Base-by-base conservation (phyloP, 768 basidiomycete genomes). In the Butyriboletus loyo region DNA sequence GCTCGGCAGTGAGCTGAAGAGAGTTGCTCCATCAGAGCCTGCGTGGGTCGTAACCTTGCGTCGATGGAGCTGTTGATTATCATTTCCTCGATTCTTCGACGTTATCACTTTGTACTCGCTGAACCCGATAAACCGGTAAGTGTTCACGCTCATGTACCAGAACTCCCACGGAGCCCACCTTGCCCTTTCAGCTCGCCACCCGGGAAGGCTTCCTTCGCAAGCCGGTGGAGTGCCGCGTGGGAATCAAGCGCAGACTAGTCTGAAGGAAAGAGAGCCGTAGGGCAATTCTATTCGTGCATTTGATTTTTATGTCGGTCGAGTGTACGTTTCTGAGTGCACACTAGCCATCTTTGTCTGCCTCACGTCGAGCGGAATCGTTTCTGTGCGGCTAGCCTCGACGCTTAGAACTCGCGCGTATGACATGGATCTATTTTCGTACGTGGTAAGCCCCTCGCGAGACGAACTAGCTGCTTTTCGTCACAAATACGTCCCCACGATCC, bases 201-300 rank as follows among this genome's bases (percentile, higher is more conserved):
- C 74, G 82, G 15, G 92, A 96, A 72, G 93, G 93, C 3, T 95
- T 96, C 74, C 73, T 95, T 55, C 76, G 92, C 59, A 95, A 94
- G 73, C 92, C 92, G 0, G 68, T 88, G 28, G 74, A 70, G 19
- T 92, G 90, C 63, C 72, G 66, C 48, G 84, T 93, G 39, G 89
- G 90, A 22, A 79, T 93, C 62, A 83, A 77, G 67, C 79, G 84
- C 41, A 77, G 89, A 50, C 77, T 82, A 50, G 36, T 54, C 52
- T 71, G 48, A 54, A 49, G 30, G 17, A 19, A 36, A 41, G 42
- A n/a, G 25, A 21, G 35, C 24, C 37, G 28, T 30, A 21, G 9
- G 28, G 22, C 19, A 19, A 28, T 43, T 10, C 35, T 8, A 37
- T 28, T 25, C 35, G n/a, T 41, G 4, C 36, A 19, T 40, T 47